Evolutionary conservation across 495 filamentous ascomycete species (phyloP).

Genomic region (Aspergillus homomorphus): DNA sequence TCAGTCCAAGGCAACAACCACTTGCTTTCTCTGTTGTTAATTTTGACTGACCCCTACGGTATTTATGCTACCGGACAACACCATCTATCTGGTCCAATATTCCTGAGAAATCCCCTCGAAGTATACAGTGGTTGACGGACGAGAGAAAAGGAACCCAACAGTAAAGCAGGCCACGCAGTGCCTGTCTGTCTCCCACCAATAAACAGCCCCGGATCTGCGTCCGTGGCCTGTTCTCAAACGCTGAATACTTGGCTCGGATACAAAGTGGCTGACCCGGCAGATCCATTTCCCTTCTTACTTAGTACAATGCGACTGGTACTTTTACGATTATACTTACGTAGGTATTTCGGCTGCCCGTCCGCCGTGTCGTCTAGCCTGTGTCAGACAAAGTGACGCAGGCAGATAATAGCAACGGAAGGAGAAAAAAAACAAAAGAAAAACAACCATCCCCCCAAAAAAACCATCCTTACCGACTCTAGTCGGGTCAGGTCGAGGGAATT

Average conservation of each 20-base stretch:
- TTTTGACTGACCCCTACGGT: too few relatives aligned
- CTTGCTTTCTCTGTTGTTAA: too few relatives aligned
- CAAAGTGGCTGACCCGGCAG: conserved; percentile 20
- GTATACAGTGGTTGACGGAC: background rate
- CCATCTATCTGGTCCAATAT: too few relatives aligned
- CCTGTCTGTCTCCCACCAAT: conserved; percentile 14
- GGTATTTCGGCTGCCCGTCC: background rate
- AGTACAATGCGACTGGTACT: background rate
- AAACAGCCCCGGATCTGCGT: conserved; percentile 24
- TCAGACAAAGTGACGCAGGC: conserved; percentile 13
- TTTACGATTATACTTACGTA: background rate
- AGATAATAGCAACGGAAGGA: background rate
- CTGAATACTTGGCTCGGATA: conserved; percentile 16
- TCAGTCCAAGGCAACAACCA: background rate
- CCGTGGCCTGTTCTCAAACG: conserved; percentile 24
- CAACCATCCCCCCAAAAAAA: background rate
- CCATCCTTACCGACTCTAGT: background rate
- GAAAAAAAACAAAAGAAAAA: background rate
- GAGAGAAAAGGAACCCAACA: background rate
- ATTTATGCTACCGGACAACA: too few relatives aligned
- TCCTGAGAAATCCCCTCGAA: background rate
- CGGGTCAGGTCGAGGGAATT: background rate
- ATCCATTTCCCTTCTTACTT: conserved; percentile 6
- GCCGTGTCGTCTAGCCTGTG: conserved; percentile 5
- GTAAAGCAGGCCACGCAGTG: background rate